Conservation (phyloP, 768 basidiomycete genomes). For the Porpolomopsis calyptriformis region DNA sequence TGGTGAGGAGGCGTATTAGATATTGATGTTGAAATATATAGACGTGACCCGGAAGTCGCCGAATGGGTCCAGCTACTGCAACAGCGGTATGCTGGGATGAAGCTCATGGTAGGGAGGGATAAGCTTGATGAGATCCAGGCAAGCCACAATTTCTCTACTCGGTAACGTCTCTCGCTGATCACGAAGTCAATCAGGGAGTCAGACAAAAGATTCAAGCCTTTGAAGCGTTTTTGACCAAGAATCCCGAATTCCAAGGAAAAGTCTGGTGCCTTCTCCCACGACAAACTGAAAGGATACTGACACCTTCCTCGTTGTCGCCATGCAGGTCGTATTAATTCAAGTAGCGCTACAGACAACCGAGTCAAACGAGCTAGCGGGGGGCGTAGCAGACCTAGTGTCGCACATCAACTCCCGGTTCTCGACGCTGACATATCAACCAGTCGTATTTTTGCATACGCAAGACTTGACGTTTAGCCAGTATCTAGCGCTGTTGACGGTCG, state of each 20-base stretch:
- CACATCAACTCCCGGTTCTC: slow-evolving; percentile 78
- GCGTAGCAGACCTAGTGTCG: slow-evolving; percentile 65
- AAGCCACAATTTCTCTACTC: slow-evolving; percentile 1
- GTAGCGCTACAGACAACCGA: slow-evolving; percentile 78
- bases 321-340: slow-evolving; percentile 71
- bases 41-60: slow-evolving; percentile 63
- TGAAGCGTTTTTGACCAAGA: slow-evolving; percentile 66
- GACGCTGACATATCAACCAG: slow-evolving; percentile 77
- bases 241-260: slow-evolving; percentile 74
- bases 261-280: slow-evolving; percentile 20
- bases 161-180: background rate
- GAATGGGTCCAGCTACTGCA: slow-evolving; percentile 76
- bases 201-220: slow-evolving; percentile 77
- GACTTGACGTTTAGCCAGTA: slow-evolving; percentile 83
- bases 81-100: slow-evolving; percentile 78
- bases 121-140: slow-evolving; percentile 81
- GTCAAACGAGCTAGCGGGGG: slow-evolving; percentile 61
- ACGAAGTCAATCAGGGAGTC: slow-evolving; percentile 42
- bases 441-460: slow-evolving; percentile 77
- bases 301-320: background rate
- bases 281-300: background rate
- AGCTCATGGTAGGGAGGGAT: slow-evolving; percentile 78
- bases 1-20: background rate
- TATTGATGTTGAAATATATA: slow-evolving; percentile 16
- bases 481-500: slow-evolving; percentile 68